Evolutionary conservation across 805 yeast genomes (phyloP).

Genomic region (Lachancea quebecensis): DNA sequence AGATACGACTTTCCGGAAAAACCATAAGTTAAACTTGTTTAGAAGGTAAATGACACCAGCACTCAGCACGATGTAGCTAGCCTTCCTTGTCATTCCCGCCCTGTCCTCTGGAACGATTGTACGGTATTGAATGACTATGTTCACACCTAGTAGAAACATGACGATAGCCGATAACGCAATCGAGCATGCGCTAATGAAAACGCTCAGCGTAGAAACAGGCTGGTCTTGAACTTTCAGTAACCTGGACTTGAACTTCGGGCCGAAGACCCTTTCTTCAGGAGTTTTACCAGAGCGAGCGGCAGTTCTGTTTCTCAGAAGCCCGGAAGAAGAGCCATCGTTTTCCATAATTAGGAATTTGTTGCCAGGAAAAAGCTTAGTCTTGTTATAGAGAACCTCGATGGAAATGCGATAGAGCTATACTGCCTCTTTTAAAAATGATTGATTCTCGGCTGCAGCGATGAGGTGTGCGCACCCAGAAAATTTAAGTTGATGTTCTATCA

Average conservation of each 20-base stretch:
- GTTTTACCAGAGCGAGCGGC: background rate
- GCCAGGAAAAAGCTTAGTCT: background rate
- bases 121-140: constrained; percentile 31
- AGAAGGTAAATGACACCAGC: constrained; percentile 12
- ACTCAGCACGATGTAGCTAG: constrained; percentile 15
- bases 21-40: constrained; percentile 15
- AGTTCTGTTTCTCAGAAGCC: background rate
- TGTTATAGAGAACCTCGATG: background rate
- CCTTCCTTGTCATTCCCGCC: constrained; percentile 12
- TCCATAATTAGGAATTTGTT: background rate
- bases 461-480: too few species aligned
- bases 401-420: too few species aligned
- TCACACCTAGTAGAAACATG: constrained; percentile 32
- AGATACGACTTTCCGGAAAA: constrained; percentile 11
- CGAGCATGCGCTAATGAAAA: constrained; percentile 23
- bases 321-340: background rate
- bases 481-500: too few species aligned
- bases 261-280: constrained; percentile 16
- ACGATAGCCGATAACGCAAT: constrained; percentile 23
- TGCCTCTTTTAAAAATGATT: too few species aligned
- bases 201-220: constrained; percentile 10
- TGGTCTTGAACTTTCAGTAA: background rate
- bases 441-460: too few species aligned
- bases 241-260: constrained; percentile 5
- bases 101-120: constrained; percentile 23